These are phyloP conservation scores for Pleurotus tuoliensis DNA, from an alignment of 768 basidiomycete genomes.

Conservation along the genomic window DNA sequence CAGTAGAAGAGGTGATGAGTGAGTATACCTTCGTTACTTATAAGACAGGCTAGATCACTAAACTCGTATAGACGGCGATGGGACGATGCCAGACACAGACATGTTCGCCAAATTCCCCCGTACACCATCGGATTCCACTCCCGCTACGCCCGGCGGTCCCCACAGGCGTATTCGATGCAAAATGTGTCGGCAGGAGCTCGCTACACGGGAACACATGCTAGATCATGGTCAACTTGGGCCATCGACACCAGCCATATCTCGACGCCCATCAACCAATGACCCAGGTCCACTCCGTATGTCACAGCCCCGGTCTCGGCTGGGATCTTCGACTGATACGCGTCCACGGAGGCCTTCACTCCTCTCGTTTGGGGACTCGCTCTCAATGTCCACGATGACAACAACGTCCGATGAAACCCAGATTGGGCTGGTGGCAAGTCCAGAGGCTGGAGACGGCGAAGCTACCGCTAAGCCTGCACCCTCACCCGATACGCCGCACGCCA, in stretches of 20 bases:
- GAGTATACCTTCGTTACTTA: conserved; percentile 21
- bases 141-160: conserved; percentile 52
- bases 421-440: conserved; percentile 8
- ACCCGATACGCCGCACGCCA: background rate
- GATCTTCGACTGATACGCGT: conserved; percentile 15
- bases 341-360: conserved; percentile 30
- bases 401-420: conserved; percentile 23
- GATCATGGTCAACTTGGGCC: conserved; percentile 81
- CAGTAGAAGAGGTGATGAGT: conserved; percentile 78
- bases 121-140: conserved; percentile 57
- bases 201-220: conserved; percentile 90
- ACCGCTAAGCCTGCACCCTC: conserved; percentile 8
- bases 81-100: conserved; percentile 54
- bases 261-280: conserved; percentile 3
- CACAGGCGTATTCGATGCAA: conserved; percentile 79
- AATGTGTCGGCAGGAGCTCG: conserved; percentile 87
- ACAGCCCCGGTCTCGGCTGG: conserved; percentile 20
- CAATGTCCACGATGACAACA: conserved; percentile 41
- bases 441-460: conserved; percentile 16
- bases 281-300: conserved; percentile 12
- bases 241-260: conserved; percentile 53
- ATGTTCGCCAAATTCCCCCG: conserved; percentile 78
- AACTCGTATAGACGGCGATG: conserved; percentile 63
- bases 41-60: background rate
- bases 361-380: conserved; percentile 28